Base-by-base conservation (phyloP, 306 rosid genomes). In the Lagenaria siceraria region DNA sequence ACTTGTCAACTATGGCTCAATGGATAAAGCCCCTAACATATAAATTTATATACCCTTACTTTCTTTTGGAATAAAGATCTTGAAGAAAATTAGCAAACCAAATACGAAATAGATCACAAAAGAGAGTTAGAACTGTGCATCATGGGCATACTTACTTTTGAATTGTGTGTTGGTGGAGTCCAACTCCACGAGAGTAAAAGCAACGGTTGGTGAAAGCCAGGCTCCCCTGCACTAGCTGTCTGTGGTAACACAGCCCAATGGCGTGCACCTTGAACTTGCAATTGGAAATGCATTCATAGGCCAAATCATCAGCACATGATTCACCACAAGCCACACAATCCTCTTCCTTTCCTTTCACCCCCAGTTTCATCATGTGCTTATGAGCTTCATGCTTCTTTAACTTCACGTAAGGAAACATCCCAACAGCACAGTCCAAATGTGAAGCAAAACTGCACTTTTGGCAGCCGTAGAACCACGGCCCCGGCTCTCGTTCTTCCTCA, bases 231-330 rank as follows among this genome's bases (percentile, higher is more conserved):
- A 40, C 74, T 21, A 40, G 10, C 74, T 40, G 52, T 29, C 52
- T 40, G 10, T 66, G 74, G 53, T 66, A 66, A 21, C 74, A 66
- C 18, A 5, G 15, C 52, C 74, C 74, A 66, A 5, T 40, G 10
- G 53, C 74, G 5, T 66, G 74, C 52, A 66, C 74, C 42, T 66
- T 66, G 53, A 66, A 66, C 29, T 66, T 66, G 52, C 52, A 66
- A 66, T 12, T 21, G 25, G 24, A 48, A 62, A 62, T 62, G 53
- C 74, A 66, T 66, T 66, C 74, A 40, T n/a, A 66, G 19, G 53
- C 74, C 74, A 66, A 66, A 0, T 66, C 52, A 10, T 21, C 53
- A 21, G 31, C 19, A 40, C 74, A 66, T 10, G 74, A 66, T 66
- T 66, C 74, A 66, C 33, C 74, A 21, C 74, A 66, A 12, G 52